These are phyloP conservation scores for Prototheca stagnorum DNA, from an alignment of 163 green algal species.

Conservation along the genomic window DNA sequence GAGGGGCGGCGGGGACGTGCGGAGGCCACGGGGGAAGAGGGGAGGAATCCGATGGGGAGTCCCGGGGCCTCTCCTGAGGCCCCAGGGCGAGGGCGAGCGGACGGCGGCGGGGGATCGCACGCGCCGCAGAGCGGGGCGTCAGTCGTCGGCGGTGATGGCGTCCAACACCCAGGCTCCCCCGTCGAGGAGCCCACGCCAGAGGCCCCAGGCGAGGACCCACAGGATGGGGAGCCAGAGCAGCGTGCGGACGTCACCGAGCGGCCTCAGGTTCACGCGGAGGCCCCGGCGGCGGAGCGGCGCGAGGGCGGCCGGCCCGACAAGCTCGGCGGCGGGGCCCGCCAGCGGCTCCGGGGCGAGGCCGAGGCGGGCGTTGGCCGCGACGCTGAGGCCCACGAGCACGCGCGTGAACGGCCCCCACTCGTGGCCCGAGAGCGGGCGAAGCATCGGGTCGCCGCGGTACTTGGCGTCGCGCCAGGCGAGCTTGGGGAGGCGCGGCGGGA, in stretches of 20 bases:
- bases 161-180: no score
- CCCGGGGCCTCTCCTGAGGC: no score
- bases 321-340: slow-evolving; percentile 19
- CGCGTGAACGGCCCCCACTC: slow-evolving; percentile 49
- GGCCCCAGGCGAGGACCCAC: slow-evolving; percentile 7
- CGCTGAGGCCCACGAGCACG: slow-evolving; percentile 35
- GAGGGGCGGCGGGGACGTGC: no score
- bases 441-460: slow-evolving; percentile 58
- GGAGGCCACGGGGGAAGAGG: no score
- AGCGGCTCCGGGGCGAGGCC: slow-evolving; percentile 19
- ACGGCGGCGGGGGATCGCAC: no score
- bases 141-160: no score
- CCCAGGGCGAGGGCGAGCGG: no score
- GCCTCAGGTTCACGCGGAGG: slow-evolving; percentile 45
- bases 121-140: no score
- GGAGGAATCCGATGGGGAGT: no score
- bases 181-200: background rate
- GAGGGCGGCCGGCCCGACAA: slow-evolving; percentile 10
- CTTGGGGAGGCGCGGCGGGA: slow-evolving; percentile 19
- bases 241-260: slow-evolving; percentile 44
- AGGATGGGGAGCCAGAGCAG: slow-evolving; percentile 32
- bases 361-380: slow-evolving; percentile 31
- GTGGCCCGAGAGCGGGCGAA: slow-evolving; percentile 42
- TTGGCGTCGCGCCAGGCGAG: slow-evolving; percentile 33
- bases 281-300: slow-evolving; percentile 1